A percentile compares a stretch with the other conserved stretches of the same genome.
Conservation (phyloP, 2,329 filamentous ascomycete genomes). For the Dactylonectria estremocensis region DNA sequence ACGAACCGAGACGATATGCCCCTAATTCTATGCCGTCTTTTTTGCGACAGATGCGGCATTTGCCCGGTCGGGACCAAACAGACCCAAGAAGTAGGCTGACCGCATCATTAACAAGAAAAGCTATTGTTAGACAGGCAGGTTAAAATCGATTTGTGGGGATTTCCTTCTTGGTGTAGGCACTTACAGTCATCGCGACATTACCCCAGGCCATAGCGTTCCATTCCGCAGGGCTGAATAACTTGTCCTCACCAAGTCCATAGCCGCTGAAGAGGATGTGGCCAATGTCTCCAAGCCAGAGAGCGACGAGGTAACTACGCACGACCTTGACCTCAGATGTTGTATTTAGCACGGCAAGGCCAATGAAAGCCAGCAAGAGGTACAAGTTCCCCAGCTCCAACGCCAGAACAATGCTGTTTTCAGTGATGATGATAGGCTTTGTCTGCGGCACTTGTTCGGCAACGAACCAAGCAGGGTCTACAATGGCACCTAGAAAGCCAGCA, state of each 20-base stretch:
- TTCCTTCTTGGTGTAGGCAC: slow-evolving; percentile 36
- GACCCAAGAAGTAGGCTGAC: slow-evolving; percentile 70
- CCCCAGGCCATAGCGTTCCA: slow-evolving; percentile 84
- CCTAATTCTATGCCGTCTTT: slow-evolving; percentile 45
- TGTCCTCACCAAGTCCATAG: slow-evolving; percentile 71
- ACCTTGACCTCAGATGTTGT: slow-evolving; percentile 76
- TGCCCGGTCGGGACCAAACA: slow-evolving; percentile 68
- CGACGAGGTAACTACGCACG: slow-evolving; percentile 76
- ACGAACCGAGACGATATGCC: too few relatives aligned
- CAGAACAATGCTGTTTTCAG: slow-evolving; percentile 68
- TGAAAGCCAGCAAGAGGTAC: slow-evolving; percentile 76
- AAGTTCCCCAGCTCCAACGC: slow-evolving; percentile 79
- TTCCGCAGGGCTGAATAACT: slow-evolving; percentile 64
- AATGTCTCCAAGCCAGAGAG: slow-evolving; percentile 76
- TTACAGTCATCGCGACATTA: slow-evolving; percentile 77
- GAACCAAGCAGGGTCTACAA: slow-evolving; percentile 74
- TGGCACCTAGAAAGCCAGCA: slow-evolving; percentile 70
- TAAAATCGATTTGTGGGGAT: background rate
- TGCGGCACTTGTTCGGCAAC: slow-evolving; percentile 72
- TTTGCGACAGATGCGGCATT: slow-evolving; percentile 35
- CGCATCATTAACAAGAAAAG: slow-evolving; percentile 70
- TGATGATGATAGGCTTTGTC: slow-evolving; percentile 52
- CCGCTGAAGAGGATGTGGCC: slow-evolving; percentile 75
- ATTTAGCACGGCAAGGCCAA: slow-evolving; percentile 76
- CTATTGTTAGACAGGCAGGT: slow-evolving; percentile 50